phyloP scores from a whole-genome alignment of 1,139 yeast genomes.

The Geotrichum siamense region DNA sequence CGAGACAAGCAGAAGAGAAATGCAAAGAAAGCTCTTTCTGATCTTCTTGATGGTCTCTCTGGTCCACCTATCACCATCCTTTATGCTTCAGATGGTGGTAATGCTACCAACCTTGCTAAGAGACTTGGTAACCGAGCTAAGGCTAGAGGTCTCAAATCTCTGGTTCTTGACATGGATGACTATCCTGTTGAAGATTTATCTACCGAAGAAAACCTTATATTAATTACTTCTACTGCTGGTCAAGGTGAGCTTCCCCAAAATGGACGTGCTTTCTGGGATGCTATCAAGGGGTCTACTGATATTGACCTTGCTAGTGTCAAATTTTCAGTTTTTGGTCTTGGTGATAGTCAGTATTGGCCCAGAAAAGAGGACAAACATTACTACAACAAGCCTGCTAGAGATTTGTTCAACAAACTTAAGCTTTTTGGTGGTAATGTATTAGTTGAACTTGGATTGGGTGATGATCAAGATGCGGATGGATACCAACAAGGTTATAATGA shows the following conservation, averaged over 20 bases:
- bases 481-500: conserved; percentile 78
- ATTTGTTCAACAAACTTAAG: conserved; percentile 55
- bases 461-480: conserved; percentile 97
- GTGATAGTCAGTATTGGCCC: conserved; percentile 96
- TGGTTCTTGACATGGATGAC: conserved; percentile 79
- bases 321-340: conserved; percentile 79
- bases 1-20: conserved; percentile 54
- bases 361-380: conserved; percentile 90
- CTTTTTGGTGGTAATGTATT: conserved; percentile 69
- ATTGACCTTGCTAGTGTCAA: conserved; percentile 64
- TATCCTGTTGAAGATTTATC: conserved; percentile 72
- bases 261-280: conserved; percentile 89
- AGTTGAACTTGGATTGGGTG: conserved; percentile 79
- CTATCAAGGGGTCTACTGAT: conserved; percentile 60
- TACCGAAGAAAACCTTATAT: conserved; percentile 71
- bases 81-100: conserved; percentile 94
- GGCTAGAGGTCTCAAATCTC: conserved; percentile 77
- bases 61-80: conserved; percentile 91
- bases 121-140: conserved; percentile 76
- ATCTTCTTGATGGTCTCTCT: conserved; percentile 74
- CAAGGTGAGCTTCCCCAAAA: conserved; percentile 98
- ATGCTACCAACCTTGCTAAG: conserved; percentile 77
- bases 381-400: conserved; percentile 87
- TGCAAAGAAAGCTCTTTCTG: conserved; percentile 72
- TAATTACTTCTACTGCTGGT: conserved; percentile 87